Percentiles rank a stretch among this genome's conserved stretches.
phyloP scores from a whole-genome alignment of 2,329 filamentous ascomycete species.

The Aspergillus sp. region DNA sequence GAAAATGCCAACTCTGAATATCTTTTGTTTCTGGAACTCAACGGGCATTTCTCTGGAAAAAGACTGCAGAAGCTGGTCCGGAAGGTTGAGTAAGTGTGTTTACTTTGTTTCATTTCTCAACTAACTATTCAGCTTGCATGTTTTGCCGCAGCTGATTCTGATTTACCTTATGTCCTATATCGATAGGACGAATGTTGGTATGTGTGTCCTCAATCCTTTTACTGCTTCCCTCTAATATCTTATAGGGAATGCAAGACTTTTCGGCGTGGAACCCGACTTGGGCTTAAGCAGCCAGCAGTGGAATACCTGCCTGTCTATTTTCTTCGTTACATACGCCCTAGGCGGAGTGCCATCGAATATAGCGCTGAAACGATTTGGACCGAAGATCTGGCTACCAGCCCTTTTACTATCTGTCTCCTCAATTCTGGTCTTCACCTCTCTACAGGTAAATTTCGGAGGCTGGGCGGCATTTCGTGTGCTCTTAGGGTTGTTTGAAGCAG shows the following conservation, averaged over 20 bases:
- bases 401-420: background rate
- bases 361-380: background rate
- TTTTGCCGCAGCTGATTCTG: background rate
- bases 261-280: background rate
- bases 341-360: background rate
- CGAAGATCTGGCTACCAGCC: background rate
- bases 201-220: background rate
- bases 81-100: background rate
- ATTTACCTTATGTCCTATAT: constrained; percentile 4
- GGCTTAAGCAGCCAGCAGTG: background rate
- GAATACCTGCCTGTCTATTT: background rate
- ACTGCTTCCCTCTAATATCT: background rate
- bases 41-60: background rate
- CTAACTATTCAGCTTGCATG: background rate
- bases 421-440: background rate
- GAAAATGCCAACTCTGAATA: background rate
- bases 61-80: background rate
- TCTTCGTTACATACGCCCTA: background rate
- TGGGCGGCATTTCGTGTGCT: background rate
- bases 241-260: background rate
- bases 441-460: background rate
- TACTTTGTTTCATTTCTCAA: background rate
- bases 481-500: background rate
- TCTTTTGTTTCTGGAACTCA: background rate
- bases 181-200: constrained; percentile 4